phyloP scores from a whole-genome alignment of 495 filamentous ascomycete genomes.

The Talaromyces trachyspermus region DNA sequence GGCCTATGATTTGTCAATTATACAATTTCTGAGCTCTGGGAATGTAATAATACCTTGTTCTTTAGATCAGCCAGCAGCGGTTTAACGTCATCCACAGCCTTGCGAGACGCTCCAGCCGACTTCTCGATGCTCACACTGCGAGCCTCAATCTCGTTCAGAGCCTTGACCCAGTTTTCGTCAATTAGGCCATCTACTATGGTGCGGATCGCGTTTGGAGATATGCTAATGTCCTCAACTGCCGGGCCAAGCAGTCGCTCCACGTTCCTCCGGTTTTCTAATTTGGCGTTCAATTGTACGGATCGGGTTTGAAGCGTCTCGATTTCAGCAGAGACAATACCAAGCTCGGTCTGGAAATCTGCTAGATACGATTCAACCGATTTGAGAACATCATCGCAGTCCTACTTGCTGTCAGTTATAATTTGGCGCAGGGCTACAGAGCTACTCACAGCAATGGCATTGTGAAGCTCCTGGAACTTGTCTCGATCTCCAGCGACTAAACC shows the following conservation, averaged over 20 bases:
- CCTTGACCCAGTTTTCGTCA: constrained; percentile 83
- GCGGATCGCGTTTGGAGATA: constrained; percentile 73
- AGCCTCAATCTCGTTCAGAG: constrained; percentile 76
- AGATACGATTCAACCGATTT: constrained; percentile 88
- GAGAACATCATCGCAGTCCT: constrained; percentile 86
- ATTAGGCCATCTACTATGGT: constrained; percentile 82
- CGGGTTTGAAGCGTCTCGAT: constrained; percentile 88
- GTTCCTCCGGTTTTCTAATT: constrained; percentile 78
- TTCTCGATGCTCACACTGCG: constrained; percentile 65
- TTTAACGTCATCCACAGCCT: constrained; percentile 73
- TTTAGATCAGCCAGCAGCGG: constrained; percentile 78
- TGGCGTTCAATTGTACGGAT: constrained; percentile 75
- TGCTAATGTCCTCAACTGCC: constrained; percentile 81
- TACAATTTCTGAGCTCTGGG: background rate
- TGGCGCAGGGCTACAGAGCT: background rate
- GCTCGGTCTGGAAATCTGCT: constrained; percentile 84
- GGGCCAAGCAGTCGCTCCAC: constrained; percentile 87
- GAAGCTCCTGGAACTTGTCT: constrained; percentile 84
- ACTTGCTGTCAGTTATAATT: constrained; percentile 1
- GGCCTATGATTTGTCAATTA: constrained; percentile 44
- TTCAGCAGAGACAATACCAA: constrained; percentile 85
- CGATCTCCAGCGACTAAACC: constrained; percentile 71
- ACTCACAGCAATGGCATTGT: constrained; percentile 63
- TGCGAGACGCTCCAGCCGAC: constrained; percentile 53
- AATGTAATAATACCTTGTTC: constrained; percentile 53